Evolutionary conservation across 2,329 filamentous ascomycete species (phyloP), one percentile per base, ranked within the genome.

Genomic region (Penicillium sp.): DNA sequence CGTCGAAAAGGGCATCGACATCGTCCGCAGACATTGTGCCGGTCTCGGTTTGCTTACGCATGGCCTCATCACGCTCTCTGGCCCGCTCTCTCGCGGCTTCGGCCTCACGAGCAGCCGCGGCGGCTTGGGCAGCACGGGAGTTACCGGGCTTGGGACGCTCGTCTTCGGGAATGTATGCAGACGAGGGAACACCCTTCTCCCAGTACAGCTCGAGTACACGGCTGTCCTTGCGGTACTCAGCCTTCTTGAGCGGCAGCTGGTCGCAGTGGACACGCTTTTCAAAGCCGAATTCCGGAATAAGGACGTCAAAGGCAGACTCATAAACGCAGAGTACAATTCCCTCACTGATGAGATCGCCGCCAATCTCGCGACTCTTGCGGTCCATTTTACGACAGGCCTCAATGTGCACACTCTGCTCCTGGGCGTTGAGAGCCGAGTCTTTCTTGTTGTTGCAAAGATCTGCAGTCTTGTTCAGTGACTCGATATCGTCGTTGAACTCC

Each of bases 231-330:
- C 95, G 88, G 78, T 94, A 99, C 74, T 99, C 94, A n/a, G 94
- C 94, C 83, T 99, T 99, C 85, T 97, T 86, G 67, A 99, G 81
- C 31, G 94, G 94, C 73, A 99, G 83, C 81, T 99, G 94, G 72
- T 99, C 94, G 73, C 94, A 99, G 78, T 99, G 94, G 52, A 99
- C 94, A 64, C 94, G 91, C 86, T 99, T 99, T 82, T 99, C 94
- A 67, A 99, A 97, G 65, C 94, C 94, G 82, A 92, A 99, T 73
- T 99, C 93, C 6, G 94, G 94, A 73, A 99, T 97, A 63, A 99
- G 84, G 43, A 99, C 91, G 75, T 99, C 94, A 73, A 99, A 99
- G 21, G 94, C 94, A 29, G 94, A 97, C 78, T 99, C 94, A 76
- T 99, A 99, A 33, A 99, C 94, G 72, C 91, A 96, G 56, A 99